Evolutionary conservation across 106 monocot species (phyloP).

Genomic region (Apostasia ramifera): DNA sequence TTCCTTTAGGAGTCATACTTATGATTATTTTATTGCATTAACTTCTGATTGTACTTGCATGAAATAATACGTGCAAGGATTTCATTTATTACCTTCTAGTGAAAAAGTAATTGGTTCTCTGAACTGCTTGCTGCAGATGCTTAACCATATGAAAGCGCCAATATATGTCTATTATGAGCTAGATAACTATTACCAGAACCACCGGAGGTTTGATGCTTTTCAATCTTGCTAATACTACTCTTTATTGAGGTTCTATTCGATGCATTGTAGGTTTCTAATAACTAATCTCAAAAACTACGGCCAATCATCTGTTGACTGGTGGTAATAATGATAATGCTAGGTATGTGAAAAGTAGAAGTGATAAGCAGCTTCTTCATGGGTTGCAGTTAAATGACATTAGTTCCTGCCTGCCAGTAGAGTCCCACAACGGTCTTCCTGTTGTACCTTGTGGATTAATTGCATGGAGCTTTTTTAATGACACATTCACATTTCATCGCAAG

Average conservation of each 20-base stretch:
- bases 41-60: neutral
- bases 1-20: no score
- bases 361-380: conserved; percentile 66
- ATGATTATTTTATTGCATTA: neutral
- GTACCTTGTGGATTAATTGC: conserved; percentile 93
- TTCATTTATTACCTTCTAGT: neutral
- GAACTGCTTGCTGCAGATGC: conserved; percentile 35
- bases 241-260: neutral
- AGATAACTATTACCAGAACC: conserved; percentile 95
- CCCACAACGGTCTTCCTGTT: conserved; percentile 58
- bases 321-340: conserved; percentile 18
- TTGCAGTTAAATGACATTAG: conserved; percentile 39
- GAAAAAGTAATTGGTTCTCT: neutral
- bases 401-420: conserved; percentile 56
- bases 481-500: conserved; percentile 43
- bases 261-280: neutral
- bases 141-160: conserved; percentile 77
- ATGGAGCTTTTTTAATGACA: conserved; percentile 98
- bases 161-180: conserved; percentile 89
- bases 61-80: neutral
- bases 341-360: conserved; percentile 88
- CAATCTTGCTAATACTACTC: neutral
- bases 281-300: neutral
- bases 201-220: conserved; percentile 49
- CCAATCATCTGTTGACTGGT: neutral